phyloP scores from a whole-genome alignment of 495 filamentous ascomycete genomes.

The Physcia stellaris region DNA sequence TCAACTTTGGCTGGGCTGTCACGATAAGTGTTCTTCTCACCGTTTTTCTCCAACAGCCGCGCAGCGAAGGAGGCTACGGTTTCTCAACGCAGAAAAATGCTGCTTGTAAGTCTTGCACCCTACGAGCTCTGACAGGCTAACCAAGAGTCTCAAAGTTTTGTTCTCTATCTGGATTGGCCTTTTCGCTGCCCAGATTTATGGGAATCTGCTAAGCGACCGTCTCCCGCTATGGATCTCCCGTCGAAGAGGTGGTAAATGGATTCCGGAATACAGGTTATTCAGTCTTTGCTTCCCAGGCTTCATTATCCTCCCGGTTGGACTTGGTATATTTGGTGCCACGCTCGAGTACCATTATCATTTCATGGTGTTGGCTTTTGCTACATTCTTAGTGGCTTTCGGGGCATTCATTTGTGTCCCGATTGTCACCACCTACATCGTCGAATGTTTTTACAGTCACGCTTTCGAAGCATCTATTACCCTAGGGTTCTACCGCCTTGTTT shows the following conservation, averaged over 20 bases:
- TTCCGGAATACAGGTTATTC: conserved; percentile 37
- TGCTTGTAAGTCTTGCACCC: too few relatives aligned
- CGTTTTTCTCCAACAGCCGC: conserved; percentile 25
- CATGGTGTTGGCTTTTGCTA: conserved; percentile 30
- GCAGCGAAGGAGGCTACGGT: conserved; percentile 24
- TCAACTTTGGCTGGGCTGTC: conserved; percentile 24
- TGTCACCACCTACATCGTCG: conserved; percentile 34
- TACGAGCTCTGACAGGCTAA: too few relatives aligned
- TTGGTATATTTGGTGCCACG: conserved; percentile 34
- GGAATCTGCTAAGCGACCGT: conserved; percentile 30
- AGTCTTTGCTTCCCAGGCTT: conserved; percentile 31
- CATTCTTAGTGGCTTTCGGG: conserved; percentile 30
- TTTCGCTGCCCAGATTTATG: conserved; percentile 27
- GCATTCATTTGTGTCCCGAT: conserved; percentile 28
- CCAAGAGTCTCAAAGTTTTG: conserved; percentile 26
- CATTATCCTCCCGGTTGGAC: conserved; percentile 31
- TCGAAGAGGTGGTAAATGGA: conserved; percentile 30
- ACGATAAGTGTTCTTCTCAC: conserved; percentile 20
- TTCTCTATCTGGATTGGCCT: conserved; percentile 35
- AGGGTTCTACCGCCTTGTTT: conserved; percentile 27
- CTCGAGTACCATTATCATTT: conserved; percentile 36
- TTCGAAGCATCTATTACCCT: conserved; percentile 29
- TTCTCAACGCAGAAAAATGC: too few relatives aligned
- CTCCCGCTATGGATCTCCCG: conserved; percentile 27
- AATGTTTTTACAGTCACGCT: conserved; percentile 30